phyloP scores from a whole-genome alignment of 805 yeast genomes.

The Zygoascus bituminiphila region DNA sequence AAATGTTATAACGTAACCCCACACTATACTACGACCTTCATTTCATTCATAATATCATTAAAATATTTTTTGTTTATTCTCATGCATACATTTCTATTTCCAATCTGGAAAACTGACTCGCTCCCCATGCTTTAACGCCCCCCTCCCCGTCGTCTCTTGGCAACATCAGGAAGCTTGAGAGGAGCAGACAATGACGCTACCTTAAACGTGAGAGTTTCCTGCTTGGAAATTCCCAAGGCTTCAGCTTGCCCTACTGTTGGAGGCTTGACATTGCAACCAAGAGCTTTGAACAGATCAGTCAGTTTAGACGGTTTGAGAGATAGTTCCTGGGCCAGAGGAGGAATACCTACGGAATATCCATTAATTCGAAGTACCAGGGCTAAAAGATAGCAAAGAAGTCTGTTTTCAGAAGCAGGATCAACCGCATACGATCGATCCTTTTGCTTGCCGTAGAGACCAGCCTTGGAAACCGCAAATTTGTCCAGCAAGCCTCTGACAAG shows the following conservation, averaged over 20 bases:
- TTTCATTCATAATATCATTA: no score
- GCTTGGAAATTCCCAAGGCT: slow-evolving; percentile 28
- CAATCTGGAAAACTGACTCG: background rate
- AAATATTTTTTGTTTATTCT: no score
- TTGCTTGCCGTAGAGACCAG: slow-evolving; percentile 44
- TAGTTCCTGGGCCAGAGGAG: slow-evolving; percentile 79
- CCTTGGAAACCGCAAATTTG: slow-evolving; percentile 59
- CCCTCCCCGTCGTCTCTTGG: slow-evolving; percentile 29
- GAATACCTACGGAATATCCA: slow-evolving; percentile 61
- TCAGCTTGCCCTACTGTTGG: slow-evolving; percentile 40
- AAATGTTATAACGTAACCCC: no score
- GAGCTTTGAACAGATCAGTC: slow-evolving; percentile 58
- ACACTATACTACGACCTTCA: no score
- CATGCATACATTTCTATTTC: no score
- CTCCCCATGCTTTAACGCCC: slow-evolving; percentile 1
- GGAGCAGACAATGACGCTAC: slow-evolving; percentile 83
- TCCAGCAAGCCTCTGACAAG: slow-evolving; percentile 64
- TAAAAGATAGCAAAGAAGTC: slow-evolving; percentile 69
- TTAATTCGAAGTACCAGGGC: slow-evolving; percentile 68
- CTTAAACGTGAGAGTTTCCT: slow-evolving; percentile 47
- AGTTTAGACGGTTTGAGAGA: slow-evolving; percentile 70
- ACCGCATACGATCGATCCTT: slow-evolving; percentile 68
- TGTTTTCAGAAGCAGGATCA: slow-evolving; percentile 86
- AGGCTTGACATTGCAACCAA: slow-evolving; percentile 74
- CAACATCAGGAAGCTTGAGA: slow-evolving; percentile 76